Evolutionary conservation across 1,139 yeast genomes (phyloP).

Genomic region (Suzukiozyma palmioleophila): DNA sequence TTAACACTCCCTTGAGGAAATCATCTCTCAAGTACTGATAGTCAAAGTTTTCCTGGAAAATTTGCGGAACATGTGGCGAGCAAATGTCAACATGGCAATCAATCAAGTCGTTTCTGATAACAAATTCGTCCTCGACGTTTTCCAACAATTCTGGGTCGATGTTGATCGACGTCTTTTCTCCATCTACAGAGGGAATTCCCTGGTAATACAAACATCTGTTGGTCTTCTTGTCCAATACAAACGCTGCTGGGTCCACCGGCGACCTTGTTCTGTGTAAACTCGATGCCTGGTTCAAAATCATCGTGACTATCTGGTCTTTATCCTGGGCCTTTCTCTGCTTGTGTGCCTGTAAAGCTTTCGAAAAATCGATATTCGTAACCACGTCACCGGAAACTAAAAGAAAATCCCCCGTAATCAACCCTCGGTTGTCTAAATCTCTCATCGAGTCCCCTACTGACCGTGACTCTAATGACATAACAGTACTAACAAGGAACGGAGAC

Average conservation of each 20-base stretch:
- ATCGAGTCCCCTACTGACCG: slow-evolving; percentile 95
- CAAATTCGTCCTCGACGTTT: slow-evolving; percentile 66
- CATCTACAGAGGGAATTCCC: slow-evolving; percentile 61
- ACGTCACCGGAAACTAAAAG: slow-evolving; percentile 90
- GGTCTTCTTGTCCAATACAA: slow-evolving; percentile 69
- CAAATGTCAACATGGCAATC: slow-evolving; percentile 97
- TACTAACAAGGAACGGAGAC: slow-evolving; percentile 75
- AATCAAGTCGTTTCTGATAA: slow-evolving; percentile 82
- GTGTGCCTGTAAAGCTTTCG: slow-evolving; percentile 69
- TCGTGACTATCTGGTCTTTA: slow-evolving; percentile 87
- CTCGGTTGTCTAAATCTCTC: slow-evolving; percentile 91
- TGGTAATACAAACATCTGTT: slow-evolving; percentile 82
- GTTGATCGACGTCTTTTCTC: slow-evolving; percentile 49
- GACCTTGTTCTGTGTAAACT: slow-evolving; percentile 84
- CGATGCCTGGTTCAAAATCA: slow-evolving; percentile 84
- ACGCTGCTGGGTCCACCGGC: slow-evolving; percentile 77
- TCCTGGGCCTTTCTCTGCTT: slow-evolving; percentile 65
- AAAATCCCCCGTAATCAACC: slow-evolving; percentile 85
- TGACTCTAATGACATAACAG: slow-evolving; percentile 82
- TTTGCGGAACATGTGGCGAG: slow-evolving; percentile 89
- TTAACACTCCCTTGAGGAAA: slow-evolving; percentile 84
- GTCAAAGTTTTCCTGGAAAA: slow-evolving; percentile 94
- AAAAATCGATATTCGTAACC: slow-evolving; percentile 82
- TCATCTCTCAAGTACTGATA: slow-evolving; percentile 83
- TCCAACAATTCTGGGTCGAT: slow-evolving; percentile 84